Evolutionary conservation across 345 rosid genomes (phyloP).

Genomic region (Syzygium aqueum): DNA sequence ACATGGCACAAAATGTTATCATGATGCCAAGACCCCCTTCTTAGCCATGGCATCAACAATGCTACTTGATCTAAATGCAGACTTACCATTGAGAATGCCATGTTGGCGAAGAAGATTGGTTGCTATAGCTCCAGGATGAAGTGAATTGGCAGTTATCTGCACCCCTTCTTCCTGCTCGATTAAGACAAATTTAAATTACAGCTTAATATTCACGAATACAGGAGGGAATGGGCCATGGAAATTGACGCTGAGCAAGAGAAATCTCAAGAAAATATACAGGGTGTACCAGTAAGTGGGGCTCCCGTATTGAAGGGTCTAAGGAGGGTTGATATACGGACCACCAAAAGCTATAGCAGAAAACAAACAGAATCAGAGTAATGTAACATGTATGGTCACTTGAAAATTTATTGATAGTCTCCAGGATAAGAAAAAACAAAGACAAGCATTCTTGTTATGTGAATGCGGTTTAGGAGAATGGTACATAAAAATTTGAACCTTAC

Average conservation of each 20-base stretch:
- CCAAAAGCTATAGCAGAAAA: background rate
- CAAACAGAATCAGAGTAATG: background rate
- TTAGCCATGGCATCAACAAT: background rate
- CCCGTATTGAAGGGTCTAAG: background rate
- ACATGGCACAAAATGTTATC: background rate
- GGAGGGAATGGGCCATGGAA: background rate
- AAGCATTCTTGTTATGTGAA: background rate
- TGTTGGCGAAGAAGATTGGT: constrained; percentile 44
- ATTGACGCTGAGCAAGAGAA: background rate
- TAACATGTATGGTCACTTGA: background rate
- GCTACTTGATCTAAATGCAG: background rate
- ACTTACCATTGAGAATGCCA: constrained; percentile 26
- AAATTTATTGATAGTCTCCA: background rate
- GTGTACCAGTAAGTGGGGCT: background rate
- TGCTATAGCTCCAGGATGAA: constrained; percentile 63
- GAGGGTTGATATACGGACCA: background rate
- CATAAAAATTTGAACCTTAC: background rate
- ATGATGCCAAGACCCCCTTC: background rate
- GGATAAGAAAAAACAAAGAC: background rate
- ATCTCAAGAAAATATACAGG: background rate
- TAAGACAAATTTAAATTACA: background rate
- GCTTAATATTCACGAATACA: background rate
- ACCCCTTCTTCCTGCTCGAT: constrained; percentile 47
- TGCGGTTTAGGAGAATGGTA: background rate
- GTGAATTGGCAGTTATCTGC: constrained; percentile 49